Evolutionary conservation across 1,284 basidiomycete genomes (phyloP).

Genomic region (Boletus sp.): DNA sequence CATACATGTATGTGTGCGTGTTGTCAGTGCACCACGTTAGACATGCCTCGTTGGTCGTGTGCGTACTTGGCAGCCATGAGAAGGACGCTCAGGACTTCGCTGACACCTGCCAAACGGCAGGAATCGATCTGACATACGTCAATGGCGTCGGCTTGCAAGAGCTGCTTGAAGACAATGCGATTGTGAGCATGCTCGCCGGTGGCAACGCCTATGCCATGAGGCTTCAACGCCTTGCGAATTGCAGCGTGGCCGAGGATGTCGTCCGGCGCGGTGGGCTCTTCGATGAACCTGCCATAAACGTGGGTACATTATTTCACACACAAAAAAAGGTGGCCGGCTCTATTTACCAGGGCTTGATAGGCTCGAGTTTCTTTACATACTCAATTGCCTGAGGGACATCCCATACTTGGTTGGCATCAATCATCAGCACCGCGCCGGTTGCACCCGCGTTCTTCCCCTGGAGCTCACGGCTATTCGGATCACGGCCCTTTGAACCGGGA

Average conservation of each 20-base stretch:
- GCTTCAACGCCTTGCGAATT: slow-evolving; percentile 76
- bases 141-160: slow-evolving; percentile 89
- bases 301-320: neutral
- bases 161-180: slow-evolving; percentile 95
- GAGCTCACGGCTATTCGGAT: slow-evolving; percentile 62
- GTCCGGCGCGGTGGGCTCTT: slow-evolving; percentile 92
- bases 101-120: slow-evolving; percentile 88
- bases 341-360: slow-evolving; percentile 83
- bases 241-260: slow-evolving; percentile 84
- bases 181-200: slow-evolving; percentile 97
- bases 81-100: slow-evolving; percentile 89
- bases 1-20: neutral
- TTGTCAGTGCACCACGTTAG: slow-evolving; percentile 17
- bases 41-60: slow-evolving; percentile 4
- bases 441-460: slow-evolving; percentile 91
- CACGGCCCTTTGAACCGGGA: slow-evolving; percentile 48
- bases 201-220: slow-evolving; percentile 86
- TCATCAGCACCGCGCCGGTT: slow-evolving; percentile 91
- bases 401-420: slow-evolving; percentile 97
- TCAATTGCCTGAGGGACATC: slow-evolving; percentile 91
- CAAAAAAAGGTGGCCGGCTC: neutral
- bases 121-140: slow-evolving; percentile 92
- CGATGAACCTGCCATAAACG: slow-evolving; percentile 75
- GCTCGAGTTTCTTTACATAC: slow-evolving; percentile 78
- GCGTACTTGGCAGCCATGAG: slow-evolving; percentile 87